Percentiles rank a stretch among this genome's conserved stretches.
phyloP scores from a whole-genome alignment of 78 protist genomes.

The Polysphondylium violaceum region DNA sequence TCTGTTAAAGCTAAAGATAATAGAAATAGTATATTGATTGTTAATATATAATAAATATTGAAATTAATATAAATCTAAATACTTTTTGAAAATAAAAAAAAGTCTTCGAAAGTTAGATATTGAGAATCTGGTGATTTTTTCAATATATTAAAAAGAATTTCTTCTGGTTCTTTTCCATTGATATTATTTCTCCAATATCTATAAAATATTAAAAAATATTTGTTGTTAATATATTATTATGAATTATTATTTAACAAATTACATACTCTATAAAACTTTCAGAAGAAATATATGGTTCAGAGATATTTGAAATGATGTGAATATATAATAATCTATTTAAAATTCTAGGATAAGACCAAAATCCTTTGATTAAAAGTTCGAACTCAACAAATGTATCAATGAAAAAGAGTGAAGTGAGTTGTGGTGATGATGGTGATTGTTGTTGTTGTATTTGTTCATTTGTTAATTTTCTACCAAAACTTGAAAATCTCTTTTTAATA shows the following conservation, averaged over 20 bases:
- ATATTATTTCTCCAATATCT: constrained; percentile 37
- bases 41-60: not conserved
- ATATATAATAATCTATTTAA: constrained; percentile 46
- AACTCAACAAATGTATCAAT: constrained; percentile 48
- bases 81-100: constrained; percentile 70
- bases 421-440: not conserved
- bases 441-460: not conserved
- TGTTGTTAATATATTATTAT: not conserved
- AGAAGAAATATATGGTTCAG: constrained; percentile 23
- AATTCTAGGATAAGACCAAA: constrained; percentile 29
- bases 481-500: constrained; percentile 20
- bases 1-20: constrained; percentile 47
- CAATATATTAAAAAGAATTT: constrained; percentile 39
- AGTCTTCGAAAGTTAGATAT: constrained; percentile 50
- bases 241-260: too few relatives aligned
- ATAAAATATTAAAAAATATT: not conserved
- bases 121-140: constrained; percentile 40
- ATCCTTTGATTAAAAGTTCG: constrained; percentile 35
- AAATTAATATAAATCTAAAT: not conserved
- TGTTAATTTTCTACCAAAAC: constrained; percentile 2
- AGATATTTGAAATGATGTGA: not conserved
- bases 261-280: constrained; percentile 50
- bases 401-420: not conserved
- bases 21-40: not conserved
- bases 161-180: constrained; percentile 55